These are phyloP conservation scores for Candida albicans DNA, from an alignment of 1,139 yeast species.

Conservation along the genomic window DNA sequence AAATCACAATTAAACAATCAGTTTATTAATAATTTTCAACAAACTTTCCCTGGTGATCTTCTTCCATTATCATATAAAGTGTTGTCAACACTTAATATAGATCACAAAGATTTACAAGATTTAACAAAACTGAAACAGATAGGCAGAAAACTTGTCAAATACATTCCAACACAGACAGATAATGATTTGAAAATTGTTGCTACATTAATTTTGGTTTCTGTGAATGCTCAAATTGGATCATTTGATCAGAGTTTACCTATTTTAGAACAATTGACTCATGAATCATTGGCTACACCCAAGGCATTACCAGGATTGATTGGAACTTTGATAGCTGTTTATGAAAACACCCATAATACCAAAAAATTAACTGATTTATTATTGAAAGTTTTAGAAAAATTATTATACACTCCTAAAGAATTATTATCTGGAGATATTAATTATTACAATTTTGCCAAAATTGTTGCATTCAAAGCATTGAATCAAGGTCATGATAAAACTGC, in stretches of 20 bases:
- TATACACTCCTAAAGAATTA: conserved; percentile 19
- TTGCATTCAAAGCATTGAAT: conserved; percentile 49
- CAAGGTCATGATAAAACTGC: conserved; percentile 31
- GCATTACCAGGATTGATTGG: conserved; percentile 46
- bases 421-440: conserved; percentile 24
- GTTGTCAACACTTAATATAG: conserved; percentile 29
- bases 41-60: conserved; percentile 33
- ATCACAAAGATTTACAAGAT: conserved; percentile 27
- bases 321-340: conserved; percentile 49
- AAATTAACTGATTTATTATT: conserved; percentile 28
- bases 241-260: conserved; percentile 46
- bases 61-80: conserved; percentile 33
- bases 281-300: conserved; percentile 12
- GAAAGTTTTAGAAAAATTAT: conserved; percentile 22
- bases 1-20: conserved; percentile 22
- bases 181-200: conserved; percentile 23
- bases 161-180: conserved; percentile 14
- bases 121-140: conserved; percentile 16
- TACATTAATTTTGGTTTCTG: conserved; percentile 46
- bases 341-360: conserved; percentile 26
- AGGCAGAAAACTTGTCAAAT: conserved; percentile 30
- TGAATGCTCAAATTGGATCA: conserved; percentile 38
- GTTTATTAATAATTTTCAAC: conserved; percentile 21
- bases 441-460: conserved; percentile 43
- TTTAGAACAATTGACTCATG: conserved; percentile 36